Evolutionary conservation across 176 grass and related monocot species (phyloP).

Genomic region (Oryza coarctata): DNA sequence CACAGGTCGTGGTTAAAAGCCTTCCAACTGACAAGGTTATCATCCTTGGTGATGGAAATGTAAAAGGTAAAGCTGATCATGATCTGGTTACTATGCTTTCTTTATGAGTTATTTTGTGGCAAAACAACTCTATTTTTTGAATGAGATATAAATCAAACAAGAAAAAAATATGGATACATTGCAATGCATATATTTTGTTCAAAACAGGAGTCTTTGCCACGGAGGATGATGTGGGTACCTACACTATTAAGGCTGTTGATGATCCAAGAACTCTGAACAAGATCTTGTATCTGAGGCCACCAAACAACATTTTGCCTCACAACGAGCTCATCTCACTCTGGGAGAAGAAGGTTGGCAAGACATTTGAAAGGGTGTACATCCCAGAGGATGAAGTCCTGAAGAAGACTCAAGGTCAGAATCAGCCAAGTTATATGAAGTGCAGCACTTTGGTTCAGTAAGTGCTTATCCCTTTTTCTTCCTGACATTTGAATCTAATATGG

Average conservation of each 20-base stretch:
- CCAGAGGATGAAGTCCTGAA: neutral
- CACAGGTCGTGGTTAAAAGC: neutral
- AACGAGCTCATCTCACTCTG: neutral
- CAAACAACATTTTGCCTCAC: neutral
- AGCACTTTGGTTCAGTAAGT: too few species aligned
- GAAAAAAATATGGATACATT: neutral
- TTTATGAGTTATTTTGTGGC: neutral
- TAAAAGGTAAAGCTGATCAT: constrained; percentile 43
- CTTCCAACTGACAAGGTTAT: constrained; percentile 47
- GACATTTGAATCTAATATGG: neutral
- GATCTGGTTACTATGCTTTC: neutral
- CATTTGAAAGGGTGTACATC: neutral
- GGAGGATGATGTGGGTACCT: neutral
- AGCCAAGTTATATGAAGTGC: neutral
- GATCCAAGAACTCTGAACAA: constrained; percentile 60
- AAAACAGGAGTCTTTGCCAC: constrained; percentile 27
- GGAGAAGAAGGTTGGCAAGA: neutral
- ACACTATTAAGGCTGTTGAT: constrained; percentile 61
- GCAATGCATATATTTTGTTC: neutral
- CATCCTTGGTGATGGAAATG: constrained; percentile 53
- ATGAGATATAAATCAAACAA: neutral
- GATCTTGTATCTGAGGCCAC: neutral
- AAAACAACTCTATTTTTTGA: neutral
- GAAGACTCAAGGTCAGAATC: neutral
- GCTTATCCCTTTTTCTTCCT: too few species aligned